Percentiles rank a stretch among this genome's conserved stretches.
Conservation (phyloP, 2,329 filamentous ascomycete species). For the Cercospora sojina region DNA sequence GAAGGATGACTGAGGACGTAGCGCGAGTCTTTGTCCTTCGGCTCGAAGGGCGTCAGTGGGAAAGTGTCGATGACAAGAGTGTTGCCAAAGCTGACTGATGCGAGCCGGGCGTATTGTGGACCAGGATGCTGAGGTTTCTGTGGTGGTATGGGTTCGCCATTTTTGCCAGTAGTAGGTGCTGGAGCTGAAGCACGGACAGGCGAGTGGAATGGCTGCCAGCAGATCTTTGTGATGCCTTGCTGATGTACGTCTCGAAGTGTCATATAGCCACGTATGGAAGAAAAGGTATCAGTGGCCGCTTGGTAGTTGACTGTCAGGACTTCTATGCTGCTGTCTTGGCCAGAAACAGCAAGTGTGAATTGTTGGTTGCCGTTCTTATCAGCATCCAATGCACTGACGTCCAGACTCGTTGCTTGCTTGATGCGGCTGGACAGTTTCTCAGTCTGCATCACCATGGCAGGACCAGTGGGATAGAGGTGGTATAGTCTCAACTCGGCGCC, state of each 20-base stretch:
- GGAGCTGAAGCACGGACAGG: slow-evolving; percentile 35
- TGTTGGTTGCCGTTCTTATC: slow-evolving; percentile 65
- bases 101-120: slow-evolving; percentile 69
- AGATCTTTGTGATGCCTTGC: slow-evolving; percentile 58
- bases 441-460: slow-evolving; percentile 50
- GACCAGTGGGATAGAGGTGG: slow-evolving; percentile 60
- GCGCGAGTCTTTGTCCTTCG: slow-evolving; percentile 55
- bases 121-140: slow-evolving; percentile 32
- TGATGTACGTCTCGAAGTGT: slow-evolving; percentile 57
- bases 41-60: slow-evolving; percentile 56
- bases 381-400: slow-evolving; percentile 67
- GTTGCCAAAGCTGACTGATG: slow-evolving; percentile 77
- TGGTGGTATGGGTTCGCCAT: slow-evolving; percentile 21
- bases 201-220: slow-evolving; percentile 49
- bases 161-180: slow-evolving; percentile 29
- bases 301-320: slow-evolving; percentile 76
- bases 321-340: slow-evolving; percentile 74
- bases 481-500: slow-evolving; percentile 58
- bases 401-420: slow-evolving; percentile 73
- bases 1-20: slow-evolving; percentile 66
- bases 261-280: slow-evolving; percentile 51
- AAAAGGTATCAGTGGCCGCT: slow-evolving; percentile 46
- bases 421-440: slow-evolving; percentile 66
- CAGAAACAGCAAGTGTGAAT: slow-evolving; percentile 76
- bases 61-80: slow-evolving; percentile 78